Base-by-base conservation (phyloP, 768 basidiomycete species). In the Pleurotus eryngii region DNA sequence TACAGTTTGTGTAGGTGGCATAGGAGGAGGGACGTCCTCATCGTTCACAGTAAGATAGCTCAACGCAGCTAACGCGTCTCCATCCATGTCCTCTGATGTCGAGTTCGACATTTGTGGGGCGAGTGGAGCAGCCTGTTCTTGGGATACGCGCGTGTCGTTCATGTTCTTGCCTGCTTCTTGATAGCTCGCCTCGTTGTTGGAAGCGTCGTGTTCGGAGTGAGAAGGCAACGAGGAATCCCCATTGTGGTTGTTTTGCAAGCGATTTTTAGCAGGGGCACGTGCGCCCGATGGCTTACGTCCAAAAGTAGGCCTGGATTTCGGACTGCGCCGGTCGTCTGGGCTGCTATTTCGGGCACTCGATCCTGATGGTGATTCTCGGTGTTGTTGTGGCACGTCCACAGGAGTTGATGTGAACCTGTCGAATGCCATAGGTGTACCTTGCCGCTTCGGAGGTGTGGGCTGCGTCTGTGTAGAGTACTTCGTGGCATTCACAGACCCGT, bases 211-310 rank as follows among this genome's bases (percentile, higher is more conserved):
- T 26, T 54, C 51, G 51, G 39, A 40, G 51, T 54, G 51, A 20
- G 51, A 54, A 54, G 51, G 51, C 39, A 54, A 54, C 51, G 51
- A 54, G 51, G 51, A 24, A 54, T 54, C 51, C 35, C 51, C 51
- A 54, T 54, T 54, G 42, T 54, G 51, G 42, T 54, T 37, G 51
- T 40, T 54, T 42, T 54, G 51, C 51, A 54, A 54, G 51, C 51
- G 51, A 20, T 54, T 54, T 54, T 54, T 54, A 49, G 14, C 78
- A 57, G 76, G 82, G 48, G 86, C 90, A 85, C 90, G 90, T 85
- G 90, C 90, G 49, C 90, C 90, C 30, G 88, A 86, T 18, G 90
- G 90, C 65, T 88, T 90, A 71, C 88, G 85, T 72, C 86, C 85
- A 47, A 77, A 66, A 53, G 63, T 75, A 65, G 70, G 72, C 63